phyloP scores from a whole-genome alignment of 2,329 filamentous ascomycete species.

The Malbranchea zuffiana region DNA sequence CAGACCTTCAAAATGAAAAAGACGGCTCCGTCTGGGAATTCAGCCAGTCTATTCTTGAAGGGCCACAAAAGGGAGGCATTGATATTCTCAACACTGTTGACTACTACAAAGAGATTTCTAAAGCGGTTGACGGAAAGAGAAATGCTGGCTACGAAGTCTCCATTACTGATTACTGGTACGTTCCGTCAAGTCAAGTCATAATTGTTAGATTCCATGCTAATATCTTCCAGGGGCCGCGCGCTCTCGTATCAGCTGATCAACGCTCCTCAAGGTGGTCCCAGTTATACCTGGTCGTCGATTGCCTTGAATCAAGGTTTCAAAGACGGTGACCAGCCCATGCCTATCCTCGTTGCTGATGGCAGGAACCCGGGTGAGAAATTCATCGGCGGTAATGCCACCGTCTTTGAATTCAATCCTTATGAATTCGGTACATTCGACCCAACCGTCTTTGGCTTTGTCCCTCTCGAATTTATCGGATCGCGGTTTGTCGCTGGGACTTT shows the following conservation, averaged over 20 bases:
- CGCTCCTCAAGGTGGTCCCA: conserved; percentile 59
- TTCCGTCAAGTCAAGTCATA: background rate
- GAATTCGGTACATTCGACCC: conserved; percentile 71
- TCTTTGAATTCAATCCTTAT: conserved; percentile 69
- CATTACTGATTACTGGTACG: conserved; percentile 72
- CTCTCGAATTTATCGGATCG: conserved; percentile 60
- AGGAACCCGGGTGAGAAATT: conserved; percentile 51
- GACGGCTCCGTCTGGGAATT: conserved; percentile 50
- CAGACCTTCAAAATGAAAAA: conserved; percentile 40
- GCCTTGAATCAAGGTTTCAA: conserved; percentile 52
- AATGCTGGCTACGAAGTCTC: conserved; percentile 57
- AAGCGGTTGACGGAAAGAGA: conserved; percentile 50
- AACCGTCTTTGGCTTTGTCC: conserved; percentile 58
- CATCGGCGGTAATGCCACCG: conserved; percentile 59
- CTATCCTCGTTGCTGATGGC: conserved; percentile 60
- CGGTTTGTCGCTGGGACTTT: conserved; percentile 56
- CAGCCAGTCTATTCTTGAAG: conserved; percentile 50
- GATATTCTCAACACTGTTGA: conserved; percentile 45
- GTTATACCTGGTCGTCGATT: conserved; percentile 75
- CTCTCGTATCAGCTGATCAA: conserved; percentile 80
- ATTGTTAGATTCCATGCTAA: conserved; percentile 2
- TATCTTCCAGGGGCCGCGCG: conserved; percentile 49
- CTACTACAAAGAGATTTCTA: conserved; percentile 53
- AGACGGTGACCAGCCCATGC: conserved; percentile 56
- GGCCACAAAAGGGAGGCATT: conserved; percentile 41